Evolutionary conservation across 1,284 basidiomycete species (phyloP), one percentile per base, ranked within the genome.

Genomic region (Malassezia sympodialis): DNA sequence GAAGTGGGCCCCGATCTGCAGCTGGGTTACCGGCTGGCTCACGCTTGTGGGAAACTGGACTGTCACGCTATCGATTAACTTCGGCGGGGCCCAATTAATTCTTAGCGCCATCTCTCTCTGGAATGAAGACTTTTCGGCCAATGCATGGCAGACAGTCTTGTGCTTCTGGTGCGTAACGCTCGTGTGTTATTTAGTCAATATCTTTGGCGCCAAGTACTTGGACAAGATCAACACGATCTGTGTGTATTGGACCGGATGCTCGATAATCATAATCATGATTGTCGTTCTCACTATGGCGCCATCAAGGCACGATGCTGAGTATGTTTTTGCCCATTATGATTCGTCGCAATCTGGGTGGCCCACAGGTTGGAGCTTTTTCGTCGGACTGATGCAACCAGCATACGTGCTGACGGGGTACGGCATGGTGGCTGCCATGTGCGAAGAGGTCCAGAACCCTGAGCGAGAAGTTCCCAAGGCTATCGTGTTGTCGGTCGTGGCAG

Each of bases 1-100:
- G 2, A 75, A 74, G 42, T 79, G 77, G 68, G 73, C 75, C 10
- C 69, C 76, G 0, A 62, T 78, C 52, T 62, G 77, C 10, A 75
- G 69, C 27, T 79, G 78, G 65, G 69, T 79, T 41, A 78, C 77
- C 2, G 78, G 78, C 8, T 79, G 78, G 78, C 65, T 79, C 8
- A 76, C 75, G 15, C 65, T 77, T 1, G 77, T 78, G 5, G 78
- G 77, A 34, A 79, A 79, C 61, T 77, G 77, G 76, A 77, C 77
- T 15, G 55, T 61, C 26, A 63, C 63, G 35, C 73, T 78, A 1
- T 78, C 78, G 6, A 79, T 79, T 70, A 77, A 76, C 42, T 79
- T 79, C 56, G 78, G 78, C 3, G 77, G 77, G 8, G 71, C 76
- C 15, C 78, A 79, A 59, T 69, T 79, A 10, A 77, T 79, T 49